phyloP scores from a whole-genome alignment of 179 eudicot genomes.

The Silene vulgaris region DNA sequence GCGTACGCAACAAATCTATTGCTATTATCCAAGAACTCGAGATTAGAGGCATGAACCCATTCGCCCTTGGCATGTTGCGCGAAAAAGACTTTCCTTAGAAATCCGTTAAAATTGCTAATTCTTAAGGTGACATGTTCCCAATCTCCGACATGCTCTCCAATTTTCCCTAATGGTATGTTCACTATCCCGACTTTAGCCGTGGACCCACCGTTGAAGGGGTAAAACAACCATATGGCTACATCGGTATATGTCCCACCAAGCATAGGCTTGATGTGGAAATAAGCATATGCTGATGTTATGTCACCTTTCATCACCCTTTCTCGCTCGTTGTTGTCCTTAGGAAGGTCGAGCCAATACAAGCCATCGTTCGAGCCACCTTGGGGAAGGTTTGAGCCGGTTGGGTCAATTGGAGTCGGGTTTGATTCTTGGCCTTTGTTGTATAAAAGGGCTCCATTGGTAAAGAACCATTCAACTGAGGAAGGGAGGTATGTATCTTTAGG shows the following conservation, averaged over 20 bases:
- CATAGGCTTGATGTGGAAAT: conserved; percentile 55
- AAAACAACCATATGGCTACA: conserved; percentile 54
- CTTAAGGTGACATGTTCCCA: conserved; percentile 75
- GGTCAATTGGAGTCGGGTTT: conserved; percentile 37
- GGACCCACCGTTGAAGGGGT: conserved; percentile 63
- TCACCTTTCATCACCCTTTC: conserved; percentile 44
- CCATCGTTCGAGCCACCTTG: conserved; percentile 61
- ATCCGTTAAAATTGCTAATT: conserved; percentile 62
- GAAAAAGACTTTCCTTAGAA: conserved; percentile 39
- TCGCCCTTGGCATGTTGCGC: conserved; percentile 50
- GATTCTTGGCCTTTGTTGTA: conserved; percentile 47
- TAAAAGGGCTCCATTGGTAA: conserved; percentile 48
- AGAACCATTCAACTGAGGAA: conserved; percentile 59
- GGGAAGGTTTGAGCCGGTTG: conserved; percentile 57
- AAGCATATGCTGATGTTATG: conserved; percentile 33
- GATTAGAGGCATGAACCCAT: conserved; percentile 43
- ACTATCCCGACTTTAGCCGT: conserved; percentile 43
- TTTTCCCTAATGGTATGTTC: conserved; percentile 39
- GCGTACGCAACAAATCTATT: conserved; percentile 43
- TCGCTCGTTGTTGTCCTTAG: conserved; percentile 27
- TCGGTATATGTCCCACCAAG: conserved; percentile 57
- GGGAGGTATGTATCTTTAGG: conserved; percentile 52
- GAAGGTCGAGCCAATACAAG: conserved; percentile 59
- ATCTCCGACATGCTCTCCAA: conserved; percentile 65
- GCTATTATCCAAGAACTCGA: conserved; percentile 38